Evolutionary conservation across 2,329 filamentous ascomycete species (phyloP).

Genomic region (Daldinia sp.): DNA sequence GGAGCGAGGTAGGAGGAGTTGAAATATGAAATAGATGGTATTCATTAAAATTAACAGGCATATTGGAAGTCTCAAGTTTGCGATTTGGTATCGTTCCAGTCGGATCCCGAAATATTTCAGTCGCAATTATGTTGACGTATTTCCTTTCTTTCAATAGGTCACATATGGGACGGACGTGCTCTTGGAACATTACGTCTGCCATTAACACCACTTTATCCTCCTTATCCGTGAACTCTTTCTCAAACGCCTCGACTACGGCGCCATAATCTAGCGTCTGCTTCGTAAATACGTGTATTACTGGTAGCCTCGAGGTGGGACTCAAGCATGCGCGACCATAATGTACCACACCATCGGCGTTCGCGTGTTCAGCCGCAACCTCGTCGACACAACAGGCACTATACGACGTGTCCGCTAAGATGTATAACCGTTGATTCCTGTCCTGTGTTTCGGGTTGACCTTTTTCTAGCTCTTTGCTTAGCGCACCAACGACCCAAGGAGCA

Average conservation of each 20-base stretch:
- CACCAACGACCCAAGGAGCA: slow-evolving; percentile 79
- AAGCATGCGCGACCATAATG: slow-evolving; percentile 95
- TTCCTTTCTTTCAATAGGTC: slow-evolving; percentile 64
- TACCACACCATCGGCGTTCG: slow-evolving; percentile 87
- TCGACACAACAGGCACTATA: slow-evolving; percentile 98
- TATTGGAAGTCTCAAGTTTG: slow-evolving; percentile 56
- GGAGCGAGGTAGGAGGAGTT: slow-evolving; percentile 79
- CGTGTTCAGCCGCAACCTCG: slow-evolving; percentile 94
- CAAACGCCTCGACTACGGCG: slow-evolving; percentile 67
- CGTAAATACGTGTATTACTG: slow-evolving; percentile 92
- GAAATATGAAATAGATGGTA: slow-evolving; percentile 88
- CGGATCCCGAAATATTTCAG: slow-evolving; percentile 79
- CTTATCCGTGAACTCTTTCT: slow-evolving; percentile 71
- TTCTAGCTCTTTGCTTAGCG: slow-evolving; percentile 56
- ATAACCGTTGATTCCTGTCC: slow-evolving; percentile 59
- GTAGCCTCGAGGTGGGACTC: slow-evolving; percentile 85
- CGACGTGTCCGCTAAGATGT: slow-evolving; percentile 92
- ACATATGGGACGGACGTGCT: slow-evolving; percentile 71
- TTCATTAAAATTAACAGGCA: slow-evolving; percentile 57
- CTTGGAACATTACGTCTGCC: slow-evolving; percentile 87
- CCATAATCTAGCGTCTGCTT: slow-evolving; percentile 71
- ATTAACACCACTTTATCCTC: slow-evolving; percentile 76
- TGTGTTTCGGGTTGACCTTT: slow-evolving; percentile 20
- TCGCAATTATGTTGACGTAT: slow-evolving; percentile 75
- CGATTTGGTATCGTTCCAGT: slow-evolving; percentile 86